Percentiles rank a stretch among this genome's conserved stretches.
Conservation (phyloP, 208 protist species). For the Trypanosoma theileri region DNA sequence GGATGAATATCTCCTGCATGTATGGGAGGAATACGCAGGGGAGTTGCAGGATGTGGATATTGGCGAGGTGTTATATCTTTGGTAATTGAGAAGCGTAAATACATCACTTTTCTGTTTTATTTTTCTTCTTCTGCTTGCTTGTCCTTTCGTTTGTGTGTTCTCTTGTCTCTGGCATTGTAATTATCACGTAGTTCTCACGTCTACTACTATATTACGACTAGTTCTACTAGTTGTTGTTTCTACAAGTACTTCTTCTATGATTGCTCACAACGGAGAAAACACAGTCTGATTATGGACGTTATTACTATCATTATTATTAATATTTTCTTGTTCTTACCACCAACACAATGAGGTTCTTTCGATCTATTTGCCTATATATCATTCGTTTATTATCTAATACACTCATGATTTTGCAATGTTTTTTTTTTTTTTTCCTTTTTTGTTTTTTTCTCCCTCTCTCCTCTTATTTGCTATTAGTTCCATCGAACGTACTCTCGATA, state of each 20-base stretch:
- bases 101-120: background rate
- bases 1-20: conserved; percentile 26
- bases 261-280: too few species aligned
- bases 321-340: too few species aligned
- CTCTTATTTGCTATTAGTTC: background rate
- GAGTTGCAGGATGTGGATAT: conserved; percentile 40
- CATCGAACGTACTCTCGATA: background rate
- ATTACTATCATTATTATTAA: too few species aligned
- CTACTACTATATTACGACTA: too few species aligned
- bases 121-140: background rate
- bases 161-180: too few species aligned
- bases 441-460: background rate
- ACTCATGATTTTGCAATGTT: background rate
- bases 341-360: too few species aligned
- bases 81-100: conserved; percentile 4
- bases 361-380: background rate
- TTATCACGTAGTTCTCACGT: too few species aligned
- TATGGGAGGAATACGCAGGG: conserved; percentile 40
- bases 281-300: too few species aligned
- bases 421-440: conserved; percentile 15
- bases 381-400: background rate
- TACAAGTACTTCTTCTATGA: too few species aligned
- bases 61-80: conserved; percentile 39
- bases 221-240: too few species aligned
- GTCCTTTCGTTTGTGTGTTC: too few species aligned